These are phyloP conservation scores for Saccharum spontaneum DNA, from an alignment of 176 grass and related monocot species.

Conservation along the genomic window DNA sequence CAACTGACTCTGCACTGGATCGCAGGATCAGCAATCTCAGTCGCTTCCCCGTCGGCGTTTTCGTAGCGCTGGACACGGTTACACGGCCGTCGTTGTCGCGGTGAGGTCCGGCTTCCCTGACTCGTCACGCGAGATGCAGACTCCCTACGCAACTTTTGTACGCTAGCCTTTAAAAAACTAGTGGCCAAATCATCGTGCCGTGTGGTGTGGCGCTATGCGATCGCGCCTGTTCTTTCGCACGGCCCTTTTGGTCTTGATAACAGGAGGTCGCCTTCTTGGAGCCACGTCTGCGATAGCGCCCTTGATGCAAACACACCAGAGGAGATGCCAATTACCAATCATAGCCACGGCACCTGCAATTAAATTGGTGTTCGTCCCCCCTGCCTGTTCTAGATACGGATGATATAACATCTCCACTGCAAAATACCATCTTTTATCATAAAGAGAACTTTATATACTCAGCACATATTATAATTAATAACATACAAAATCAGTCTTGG, in stretches of 20 bases:
- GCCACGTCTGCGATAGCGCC: not conserved
- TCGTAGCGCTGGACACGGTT: not conserved
- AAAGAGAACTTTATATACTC: not conserved
- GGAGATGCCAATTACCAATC: not conserved
- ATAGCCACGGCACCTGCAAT: not conserved
- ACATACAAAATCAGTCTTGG: not conserved
- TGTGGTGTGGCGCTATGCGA: not conserved
- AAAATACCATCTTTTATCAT: not conserved
- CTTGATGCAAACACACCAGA: not conserved
- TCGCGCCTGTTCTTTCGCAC: not conserved
- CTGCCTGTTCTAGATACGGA: not conserved
- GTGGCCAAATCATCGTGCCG: not conserved
- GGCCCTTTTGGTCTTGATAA: not conserved
- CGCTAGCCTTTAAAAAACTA: not conserved
- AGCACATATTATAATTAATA: not conserved
- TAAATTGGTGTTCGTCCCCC: not conserved
- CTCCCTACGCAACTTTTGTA: slow-evolving; percentile 9
- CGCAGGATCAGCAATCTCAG: not conserved
- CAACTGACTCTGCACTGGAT: not conserved
- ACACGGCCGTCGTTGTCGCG: not conserved
- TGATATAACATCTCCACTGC: not conserved
- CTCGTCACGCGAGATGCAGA: slow-evolving; percentile 7
- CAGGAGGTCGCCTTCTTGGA: slow-evolving; percentile 10
- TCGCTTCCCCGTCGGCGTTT: not conserved
- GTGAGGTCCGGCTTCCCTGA: slow-evolving; percentile 10